Conservation (phyloP, 2,329 filamentous ascomycete genomes). For the Fusarium sterilihyphosum region DNA sequence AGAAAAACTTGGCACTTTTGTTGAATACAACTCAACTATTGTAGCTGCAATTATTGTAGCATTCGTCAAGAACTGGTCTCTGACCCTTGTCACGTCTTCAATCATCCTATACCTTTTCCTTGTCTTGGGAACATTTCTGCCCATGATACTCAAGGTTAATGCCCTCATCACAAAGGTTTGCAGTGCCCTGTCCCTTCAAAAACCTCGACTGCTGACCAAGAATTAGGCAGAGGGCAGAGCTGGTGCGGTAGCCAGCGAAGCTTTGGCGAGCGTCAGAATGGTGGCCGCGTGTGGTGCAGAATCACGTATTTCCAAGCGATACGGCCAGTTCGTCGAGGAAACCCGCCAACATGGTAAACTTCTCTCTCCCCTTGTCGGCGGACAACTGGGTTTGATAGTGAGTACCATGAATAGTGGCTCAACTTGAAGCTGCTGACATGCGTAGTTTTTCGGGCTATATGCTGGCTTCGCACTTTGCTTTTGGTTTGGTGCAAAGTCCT, state of each 20-base stretch:
- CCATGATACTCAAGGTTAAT: constrained; percentile 65
- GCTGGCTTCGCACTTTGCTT: constrained; percentile 67
- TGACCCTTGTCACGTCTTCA: constrained; percentile 68
- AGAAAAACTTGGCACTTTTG: constrained; percentile 67
- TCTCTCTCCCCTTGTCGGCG: constrained; percentile 60
- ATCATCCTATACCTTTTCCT: constrained; percentile 66
- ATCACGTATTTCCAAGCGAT: constrained; percentile 61
- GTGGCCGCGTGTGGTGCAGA: constrained; percentile 72
- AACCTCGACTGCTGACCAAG: not conserved
- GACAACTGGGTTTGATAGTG: constrained; percentile 61
- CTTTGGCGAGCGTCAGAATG: constrained; percentile 69
- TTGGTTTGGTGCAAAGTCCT: constrained; percentile 69
- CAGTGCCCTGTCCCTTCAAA: not conserved
- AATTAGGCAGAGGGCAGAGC: constrained; percentile 63
- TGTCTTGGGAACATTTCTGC: constrained; percentile 59
- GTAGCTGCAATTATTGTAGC: constrained; percentile 64
- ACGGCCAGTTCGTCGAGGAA: constrained; percentile 64
- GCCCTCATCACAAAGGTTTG: constrained; percentile 54
- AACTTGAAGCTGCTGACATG: not conserved
- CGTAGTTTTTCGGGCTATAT: constrained; percentile 63
- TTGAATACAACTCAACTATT: constrained; percentile 65
- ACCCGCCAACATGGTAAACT: constrained; percentile 60
- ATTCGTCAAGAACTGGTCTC: constrained; percentile 66
- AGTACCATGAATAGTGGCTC: not conserved
- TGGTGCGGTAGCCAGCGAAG: constrained; percentile 68